Evolutionary conservation across 768 basidiomycete genomes (phyloP), one percentile per base, ranked within the genome.

Genomic region (Fibroporia radiculosa): DNA sequence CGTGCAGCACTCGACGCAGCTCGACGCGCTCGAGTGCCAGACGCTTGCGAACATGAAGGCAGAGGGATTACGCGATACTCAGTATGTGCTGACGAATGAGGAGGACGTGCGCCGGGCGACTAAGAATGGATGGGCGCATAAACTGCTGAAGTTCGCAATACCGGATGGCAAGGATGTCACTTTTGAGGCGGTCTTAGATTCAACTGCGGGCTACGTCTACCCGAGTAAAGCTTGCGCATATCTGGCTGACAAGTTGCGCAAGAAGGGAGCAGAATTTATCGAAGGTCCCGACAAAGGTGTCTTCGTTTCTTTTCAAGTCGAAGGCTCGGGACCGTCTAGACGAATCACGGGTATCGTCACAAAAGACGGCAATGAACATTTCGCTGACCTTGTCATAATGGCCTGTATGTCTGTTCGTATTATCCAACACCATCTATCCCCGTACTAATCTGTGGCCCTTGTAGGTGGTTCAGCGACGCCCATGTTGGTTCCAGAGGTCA

Each of bases 391-490:
- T 4, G 33, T 44, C 16, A 35, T 44, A 6, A 44, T 44, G 42
- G 42, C 42, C 6, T 44, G 42, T 44, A 25, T 13, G 42, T 42
- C 13, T 11, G 14, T 5, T 18, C 11, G 10, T 40, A 22, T 10
- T 22, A 22, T 20, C 8, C 24, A 24, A 13, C 6, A 40, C 10
- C n/a, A 31, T 31, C n/a, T n/a, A 16, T 31, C 29, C n/a, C 11
- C 7, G 10, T 19, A 19, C 35, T 37, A 12, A 12, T 38, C 37
- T 6, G 37, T 20, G 37, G 23, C n/a, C 29, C 29, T 8, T 6
- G 32, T 24, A 44, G 42, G 42, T 32, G 42, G 42, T 4, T 44
- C 42, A n/a, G 42, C 42, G 20, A 44, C 42, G 4, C 42, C 42
- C 10, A 44, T 44, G 42, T 33, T 44, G 7, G 42, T 44, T 5